Percentiles rank a stretch among this genome's conserved stretches.
These are phyloP conservation scores for Babesia caballi DNA, from an alignment of 169 alveolate genomes.

Conservation along the genomic window DNA sequence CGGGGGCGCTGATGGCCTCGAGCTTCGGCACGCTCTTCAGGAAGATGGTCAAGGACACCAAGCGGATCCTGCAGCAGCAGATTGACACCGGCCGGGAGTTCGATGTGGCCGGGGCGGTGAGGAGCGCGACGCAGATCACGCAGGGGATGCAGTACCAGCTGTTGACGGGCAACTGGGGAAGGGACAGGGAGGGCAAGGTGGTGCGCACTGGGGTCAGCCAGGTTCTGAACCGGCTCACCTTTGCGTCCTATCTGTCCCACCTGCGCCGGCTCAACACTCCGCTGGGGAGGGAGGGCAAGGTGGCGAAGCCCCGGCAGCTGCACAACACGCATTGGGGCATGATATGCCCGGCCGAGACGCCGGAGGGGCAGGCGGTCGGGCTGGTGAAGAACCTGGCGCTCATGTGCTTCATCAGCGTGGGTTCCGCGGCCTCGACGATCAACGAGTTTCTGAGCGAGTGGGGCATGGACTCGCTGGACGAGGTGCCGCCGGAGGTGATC, in stretches of 20 bases:
- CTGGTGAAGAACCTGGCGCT: conserved; percentile 98
- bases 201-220: conserved; percentile 96
- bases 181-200: conserved; percentile 93
- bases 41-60: conserved; percentile 90
- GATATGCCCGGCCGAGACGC: conserved; percentile 99
- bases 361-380: conserved; percentile 99
- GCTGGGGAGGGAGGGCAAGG: conserved; percentile 96
- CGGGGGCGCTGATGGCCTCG: conserved; percentile 97
- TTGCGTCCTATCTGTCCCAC: conserved; percentile 97
- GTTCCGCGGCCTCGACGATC: conserved; percentile 85
- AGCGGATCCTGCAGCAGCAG: conserved; percentile 87
- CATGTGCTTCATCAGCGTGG: conserved; percentile 97
- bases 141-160: conserved; percentile 86
- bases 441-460: conserved; percentile 85
- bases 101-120: conserved; percentile 88
- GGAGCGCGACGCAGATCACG: conserved; percentile 87
- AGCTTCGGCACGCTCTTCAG: conserved; percentile 94
- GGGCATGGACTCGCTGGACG: conserved; percentile 87
- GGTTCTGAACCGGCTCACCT: conserved; percentile 97
- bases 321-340: conserved; percentile 99
- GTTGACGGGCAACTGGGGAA: conserved; percentile 96
- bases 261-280: conserved; percentile 99
- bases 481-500: conserved; percentile 84
- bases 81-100: conserved; percentile 87
- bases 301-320: conserved; percentile 99